Evolutionary conservation across 2,329 filamentous ascomycete species (phyloP).

Genomic region (Penicillium sp.): DNA sequence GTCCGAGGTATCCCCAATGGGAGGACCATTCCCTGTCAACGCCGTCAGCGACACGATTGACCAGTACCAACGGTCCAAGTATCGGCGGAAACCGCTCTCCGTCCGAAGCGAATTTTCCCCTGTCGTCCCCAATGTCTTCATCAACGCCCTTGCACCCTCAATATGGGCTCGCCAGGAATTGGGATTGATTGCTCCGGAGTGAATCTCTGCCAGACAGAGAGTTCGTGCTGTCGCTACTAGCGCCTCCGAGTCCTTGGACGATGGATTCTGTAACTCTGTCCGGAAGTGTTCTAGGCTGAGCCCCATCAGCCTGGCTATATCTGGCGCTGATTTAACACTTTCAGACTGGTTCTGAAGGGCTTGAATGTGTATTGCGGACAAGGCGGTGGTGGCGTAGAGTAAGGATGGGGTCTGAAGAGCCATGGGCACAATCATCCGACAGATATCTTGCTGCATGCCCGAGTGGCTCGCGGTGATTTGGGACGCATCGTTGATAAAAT

Average conservation of each 20-base stretch:
- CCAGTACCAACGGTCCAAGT: constrained; percentile 50
- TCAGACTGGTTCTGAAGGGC: constrained; percentile 45
- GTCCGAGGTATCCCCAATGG: constrained; percentile 38
- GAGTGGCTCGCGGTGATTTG: constrained; percentile 50
- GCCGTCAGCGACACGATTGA: constrained; percentile 52
- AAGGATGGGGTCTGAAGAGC: constrained; percentile 51
- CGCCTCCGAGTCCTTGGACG: constrained; percentile 40
- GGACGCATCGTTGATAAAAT: constrained; percentile 51
- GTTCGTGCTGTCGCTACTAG: constrained; percentile 51
- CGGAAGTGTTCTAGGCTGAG: constrained; percentile 51
- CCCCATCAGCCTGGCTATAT: constrained; percentile 48
- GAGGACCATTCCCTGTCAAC: constrained; percentile 47
- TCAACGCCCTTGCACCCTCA: constrained; percentile 49
- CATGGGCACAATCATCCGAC: constrained; percentile 53
- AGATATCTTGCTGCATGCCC: constrained; percentile 51
- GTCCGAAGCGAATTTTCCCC: constrained; percentile 33
- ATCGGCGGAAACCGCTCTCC: constrained; percentile 43
- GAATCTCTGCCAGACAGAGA: constrained; percentile 51
- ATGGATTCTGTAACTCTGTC: constrained; percentile 45
- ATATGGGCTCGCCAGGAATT: constrained; percentile 53
- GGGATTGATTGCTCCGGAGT: constrained; percentile 47
- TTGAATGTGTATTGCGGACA: constrained; percentile 51
- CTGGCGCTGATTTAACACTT: constrained; percentile 44
- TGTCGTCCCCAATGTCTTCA: constrained; percentile 35
- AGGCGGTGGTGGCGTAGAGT: constrained; percentile 51